These are phyloP conservation scores for Xylariaceae sp. DNA, from an alignment of 2,329 filamentous ascomycete genomes.

Conservation along the genomic window DNA sequence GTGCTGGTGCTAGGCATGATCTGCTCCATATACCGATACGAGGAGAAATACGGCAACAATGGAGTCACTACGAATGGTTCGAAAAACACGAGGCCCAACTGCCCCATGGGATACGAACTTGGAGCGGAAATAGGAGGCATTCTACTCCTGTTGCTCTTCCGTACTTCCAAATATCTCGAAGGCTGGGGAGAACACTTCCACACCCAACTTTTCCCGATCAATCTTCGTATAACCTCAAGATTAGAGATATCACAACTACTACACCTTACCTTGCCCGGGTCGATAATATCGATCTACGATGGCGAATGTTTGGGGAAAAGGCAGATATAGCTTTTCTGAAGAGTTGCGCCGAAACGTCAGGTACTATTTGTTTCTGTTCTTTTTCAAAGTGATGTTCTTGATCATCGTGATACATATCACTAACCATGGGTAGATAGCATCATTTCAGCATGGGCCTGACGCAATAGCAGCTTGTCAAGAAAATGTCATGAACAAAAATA, in stretches of 20 bases:
- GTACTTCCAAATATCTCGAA: constrained; percentile 46
- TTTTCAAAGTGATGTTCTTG: too few species aligned
- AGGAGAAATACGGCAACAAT: constrained; percentile 48
- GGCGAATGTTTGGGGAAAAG: constrained; percentile 51
- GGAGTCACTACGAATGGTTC: constrained; percentile 37
- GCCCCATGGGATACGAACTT: constrained; percentile 45
- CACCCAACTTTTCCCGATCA: constrained; percentile 52
- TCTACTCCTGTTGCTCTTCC: constrained; percentile 46
- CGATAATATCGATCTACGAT: constrained; percentile 51
- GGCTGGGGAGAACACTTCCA: constrained; percentile 49
- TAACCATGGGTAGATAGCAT: constrained; percentile 15
- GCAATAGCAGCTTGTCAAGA: constrained; percentile 52
- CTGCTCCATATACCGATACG: constrained; percentile 51
- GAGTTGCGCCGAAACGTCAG: constrained; percentile 44
- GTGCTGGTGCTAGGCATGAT: constrained; percentile 49
- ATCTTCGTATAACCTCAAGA: constrained; percentile 49
- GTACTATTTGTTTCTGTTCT: constrained; percentile 23
- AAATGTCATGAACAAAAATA: constrained; percentile 48
- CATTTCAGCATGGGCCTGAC: constrained; percentile 48
- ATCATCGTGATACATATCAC: too few species aligned
- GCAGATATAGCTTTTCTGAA: constrained; percentile 50
- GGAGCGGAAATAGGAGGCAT: constrained; percentile 48
- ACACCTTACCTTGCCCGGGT: constrained; percentile 49
- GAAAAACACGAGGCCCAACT: constrained; percentile 33
- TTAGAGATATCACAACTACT: constrained; percentile 44